Evolutionary conservation across 2,329 filamentous ascomycete species (phyloP).

Genomic region (Coccinonectria pachysandricola): DNA sequence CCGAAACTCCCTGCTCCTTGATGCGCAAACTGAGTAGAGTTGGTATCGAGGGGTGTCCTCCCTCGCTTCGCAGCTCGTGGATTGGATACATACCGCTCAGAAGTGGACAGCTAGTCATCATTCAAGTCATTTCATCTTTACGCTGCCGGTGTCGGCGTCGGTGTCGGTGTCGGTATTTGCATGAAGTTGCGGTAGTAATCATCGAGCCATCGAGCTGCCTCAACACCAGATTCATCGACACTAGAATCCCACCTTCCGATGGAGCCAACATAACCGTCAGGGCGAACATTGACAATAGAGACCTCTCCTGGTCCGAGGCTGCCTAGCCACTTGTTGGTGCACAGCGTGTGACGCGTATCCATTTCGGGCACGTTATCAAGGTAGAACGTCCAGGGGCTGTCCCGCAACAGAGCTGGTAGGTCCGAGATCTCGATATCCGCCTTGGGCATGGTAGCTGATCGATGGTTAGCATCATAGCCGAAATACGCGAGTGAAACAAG

Average conservation of each 20-base stretch:
- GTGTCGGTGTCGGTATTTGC: conserved; percentile 34
- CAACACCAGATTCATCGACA: conserved; percentile 38
- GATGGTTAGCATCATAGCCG: conserved; percentile 6
- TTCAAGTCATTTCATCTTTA: conserved; percentile 12
- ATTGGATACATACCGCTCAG: too few species aligned
- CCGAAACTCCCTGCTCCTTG: conserved; percentile 15
- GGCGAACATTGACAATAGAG: conserved; percentile 57
- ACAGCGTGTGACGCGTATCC: conserved; percentile 40
- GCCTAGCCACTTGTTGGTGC: conserved; percentile 61
- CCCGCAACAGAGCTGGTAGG: conserved; percentile 50
- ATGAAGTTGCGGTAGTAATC: conserved; percentile 45
- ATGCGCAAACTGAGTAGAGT: conserved; percentile 13
- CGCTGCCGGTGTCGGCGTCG: too few species aligned
- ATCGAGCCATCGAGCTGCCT: conserved; percentile 45
- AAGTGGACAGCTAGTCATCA: conserved; percentile 11
- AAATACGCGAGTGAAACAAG: too few species aligned
- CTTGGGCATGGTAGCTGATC: conserved; percentile 48
- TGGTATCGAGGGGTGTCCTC: conserved; percentile 7
- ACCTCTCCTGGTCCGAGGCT: conserved; percentile 45
- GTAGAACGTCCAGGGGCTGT: conserved; percentile 63
- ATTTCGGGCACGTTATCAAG: conserved; percentile 53
- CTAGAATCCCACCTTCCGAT: conserved; percentile 43
- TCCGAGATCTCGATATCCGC: conserved; percentile 54
- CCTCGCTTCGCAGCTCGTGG: too few species aligned
- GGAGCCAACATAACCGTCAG: conserved; percentile 66